These are phyloP conservation scores for Streptanthus diversifolius DNA, from an alignment of 345 rosid genomes.

Conservation along the genomic window DNA sequence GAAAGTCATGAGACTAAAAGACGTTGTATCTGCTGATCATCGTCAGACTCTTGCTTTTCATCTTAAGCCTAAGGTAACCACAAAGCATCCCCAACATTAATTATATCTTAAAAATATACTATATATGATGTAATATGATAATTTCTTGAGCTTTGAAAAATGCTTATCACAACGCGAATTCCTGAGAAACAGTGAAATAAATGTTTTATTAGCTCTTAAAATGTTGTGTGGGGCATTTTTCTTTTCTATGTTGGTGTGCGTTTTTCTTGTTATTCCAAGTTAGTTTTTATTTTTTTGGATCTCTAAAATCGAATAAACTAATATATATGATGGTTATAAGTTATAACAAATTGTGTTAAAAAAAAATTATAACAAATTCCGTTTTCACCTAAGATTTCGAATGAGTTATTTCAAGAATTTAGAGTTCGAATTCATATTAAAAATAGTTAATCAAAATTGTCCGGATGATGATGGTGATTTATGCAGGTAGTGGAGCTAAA, in stretches of 20 bases:
- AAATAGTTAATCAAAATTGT: background rate
- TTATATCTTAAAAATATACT: background rate
- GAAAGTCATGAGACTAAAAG: conserved; percentile 51
- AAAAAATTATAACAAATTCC: background rate
- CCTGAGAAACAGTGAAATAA: conserved; percentile 19
- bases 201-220: conserved; percentile 22
- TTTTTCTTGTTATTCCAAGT: conserved; percentile 27
- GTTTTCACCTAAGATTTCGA: background rate
- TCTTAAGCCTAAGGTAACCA: conserved; percentile 74
- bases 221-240: conserved; percentile 12
- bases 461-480: conserved; percentile 23
- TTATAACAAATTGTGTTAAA: background rate
- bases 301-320: conserved; percentile 4
- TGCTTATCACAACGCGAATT: conserved; percentile 11
- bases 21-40: conserved; percentile 56
- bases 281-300: background rate
- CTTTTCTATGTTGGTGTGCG: conserved; percentile 17
- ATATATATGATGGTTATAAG: background rate
- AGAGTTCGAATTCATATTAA: background rate
- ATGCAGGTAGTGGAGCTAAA: conserved; percentile 72
- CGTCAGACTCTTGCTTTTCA: conserved; percentile 72
- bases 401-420: background rate
- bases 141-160: conserved; percentile 29
- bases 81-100: background rate
- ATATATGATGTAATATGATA: background rate